A percentile compares a stretch with the other conserved stretches of the same genome.
Evolutionary conservation across 2,329 filamentous ascomycete species (phyloP).

Genomic region (Sarocladium oryzae): DNA sequence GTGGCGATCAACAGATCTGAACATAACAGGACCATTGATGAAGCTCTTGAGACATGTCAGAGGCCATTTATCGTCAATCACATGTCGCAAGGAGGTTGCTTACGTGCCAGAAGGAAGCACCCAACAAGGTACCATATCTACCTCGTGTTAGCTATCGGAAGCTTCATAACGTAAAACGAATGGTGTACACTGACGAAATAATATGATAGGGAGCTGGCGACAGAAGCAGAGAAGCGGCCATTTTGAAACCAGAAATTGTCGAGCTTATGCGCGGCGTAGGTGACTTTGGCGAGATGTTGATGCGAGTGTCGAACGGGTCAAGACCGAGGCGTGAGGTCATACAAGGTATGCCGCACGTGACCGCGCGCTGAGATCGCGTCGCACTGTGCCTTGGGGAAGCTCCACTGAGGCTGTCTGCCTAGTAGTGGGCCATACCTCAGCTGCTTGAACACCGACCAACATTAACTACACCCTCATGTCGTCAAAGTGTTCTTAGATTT

Average conservation of each 20-base stretch:
- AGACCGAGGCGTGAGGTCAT: conserved; percentile 7
- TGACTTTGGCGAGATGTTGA: not conserved
- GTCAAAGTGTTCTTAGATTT: not conserved
- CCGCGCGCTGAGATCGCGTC: conserved; percentile 1
- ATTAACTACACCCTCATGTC: not conserved
- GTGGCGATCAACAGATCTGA: conserved; percentile 67
- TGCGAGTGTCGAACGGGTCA: not conserved
- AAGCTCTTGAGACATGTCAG: conserved; percentile 55
- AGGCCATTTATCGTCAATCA: conserved; percentile 7
- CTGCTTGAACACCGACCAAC: not conserved
- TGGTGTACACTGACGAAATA: conserved; percentile 48
- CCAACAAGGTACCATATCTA: conserved; percentile 83
- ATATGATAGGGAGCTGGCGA: conserved; percentile 71
- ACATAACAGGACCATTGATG: conserved; percentile 66
- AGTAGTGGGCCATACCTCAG: conserved; percentile 4
- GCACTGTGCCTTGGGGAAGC: not conserved
- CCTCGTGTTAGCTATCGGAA: conserved; percentile 17
- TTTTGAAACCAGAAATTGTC: conserved; percentile 22
- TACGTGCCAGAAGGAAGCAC: conserved; percentile 81
- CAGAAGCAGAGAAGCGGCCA: conserved; percentile 47
- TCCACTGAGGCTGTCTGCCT: conserved; percentile 6
- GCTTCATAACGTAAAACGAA: not conserved
- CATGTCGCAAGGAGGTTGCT: not conserved
- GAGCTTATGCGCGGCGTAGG: not conserved
- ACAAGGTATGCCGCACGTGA: not conserved